Conservation (phyloP, 306 rosid genomes). For the Sicyos edulis region DNA sequence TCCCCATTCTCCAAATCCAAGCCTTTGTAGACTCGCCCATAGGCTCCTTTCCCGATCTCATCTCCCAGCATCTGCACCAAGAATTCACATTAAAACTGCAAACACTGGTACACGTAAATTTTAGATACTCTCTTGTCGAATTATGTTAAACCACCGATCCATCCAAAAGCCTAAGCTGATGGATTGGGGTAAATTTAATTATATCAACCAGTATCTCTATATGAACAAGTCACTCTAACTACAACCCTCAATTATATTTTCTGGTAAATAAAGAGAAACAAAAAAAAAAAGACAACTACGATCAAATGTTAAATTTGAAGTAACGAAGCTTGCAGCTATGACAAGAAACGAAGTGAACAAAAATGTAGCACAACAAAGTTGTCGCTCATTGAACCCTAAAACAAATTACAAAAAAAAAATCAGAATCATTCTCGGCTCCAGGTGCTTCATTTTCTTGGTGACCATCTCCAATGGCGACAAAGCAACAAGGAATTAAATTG, state of each 20-base stretch:
- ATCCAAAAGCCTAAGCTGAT: too few species aligned
- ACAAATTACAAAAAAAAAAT: neutral
- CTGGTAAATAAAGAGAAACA: neutral
- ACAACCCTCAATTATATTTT: neutral
- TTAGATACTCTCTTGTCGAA: too few species aligned
- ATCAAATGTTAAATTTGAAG: neutral
- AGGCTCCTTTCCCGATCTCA: conserved; percentile 99
- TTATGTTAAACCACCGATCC: too few species aligned
- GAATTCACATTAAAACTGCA: conserved; percentile 25
- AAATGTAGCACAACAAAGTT: neutral
- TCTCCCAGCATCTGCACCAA: conserved; percentile 91
- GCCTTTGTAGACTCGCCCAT: conserved; percentile 96
- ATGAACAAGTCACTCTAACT: neutral
- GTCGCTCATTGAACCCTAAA: neutral
- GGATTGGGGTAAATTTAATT: too few species aligned
- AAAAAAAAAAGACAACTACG: too few species aligned
- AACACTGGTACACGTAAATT: too few species aligned
- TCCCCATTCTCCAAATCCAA: conserved; percentile 97
- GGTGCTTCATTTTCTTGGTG: neutral
- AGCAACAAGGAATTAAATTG: conserved; percentile 1
- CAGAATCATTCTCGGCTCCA: neutral
- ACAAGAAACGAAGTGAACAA: neutral
- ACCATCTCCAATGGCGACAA: neutral
- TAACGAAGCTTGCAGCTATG: neutral
- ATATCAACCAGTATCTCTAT: too few species aligned